phyloP scores from a whole-genome alignment of 495 filamentous ascomycete genomes.

The Podospora sp. region DNA sequence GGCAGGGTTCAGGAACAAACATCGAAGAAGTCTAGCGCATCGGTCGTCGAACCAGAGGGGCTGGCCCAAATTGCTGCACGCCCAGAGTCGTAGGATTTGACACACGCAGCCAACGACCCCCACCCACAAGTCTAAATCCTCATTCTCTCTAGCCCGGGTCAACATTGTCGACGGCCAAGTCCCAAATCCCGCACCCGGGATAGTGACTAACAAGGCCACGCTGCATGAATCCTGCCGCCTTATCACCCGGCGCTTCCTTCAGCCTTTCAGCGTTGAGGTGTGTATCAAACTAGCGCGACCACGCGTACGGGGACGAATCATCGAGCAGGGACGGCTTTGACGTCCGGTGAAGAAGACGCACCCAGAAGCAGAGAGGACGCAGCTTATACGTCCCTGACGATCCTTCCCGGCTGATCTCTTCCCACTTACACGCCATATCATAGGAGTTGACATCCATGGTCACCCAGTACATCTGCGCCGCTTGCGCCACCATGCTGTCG shows the following conservation, averaged over 20 bases:
- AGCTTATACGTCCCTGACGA: too few relatives aligned
- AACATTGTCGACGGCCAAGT: background rate
- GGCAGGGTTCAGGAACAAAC: too few relatives aligned
- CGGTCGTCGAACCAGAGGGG: too few relatives aligned
- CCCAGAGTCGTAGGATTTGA: background rate
- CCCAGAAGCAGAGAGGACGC: too few relatives aligned
- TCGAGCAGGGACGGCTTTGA: background rate
- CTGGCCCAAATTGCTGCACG: too few relatives aligned
- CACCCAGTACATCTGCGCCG: too few relatives aligned
- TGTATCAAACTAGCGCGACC: background rate
- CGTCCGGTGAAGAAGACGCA: too few relatives aligned
- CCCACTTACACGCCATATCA: too few relatives aligned
- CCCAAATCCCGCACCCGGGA: background rate
- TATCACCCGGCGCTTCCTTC: background rate
- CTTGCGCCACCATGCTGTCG: too few relatives aligned
- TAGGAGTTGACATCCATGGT: too few relatives aligned
- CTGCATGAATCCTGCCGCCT: background rate
- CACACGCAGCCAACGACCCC: background rate
- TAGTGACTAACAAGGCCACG: background rate
- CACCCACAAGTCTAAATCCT: background rate
- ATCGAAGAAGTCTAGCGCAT: too few relatives aligned
- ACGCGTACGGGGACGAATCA: background rate
- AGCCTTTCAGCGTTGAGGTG: background rate
- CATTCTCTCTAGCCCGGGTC: background rate
- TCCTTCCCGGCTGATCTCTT: too few relatives aligned